Evolutionary conservation across 2,329 filamentous ascomycete genomes (phyloP).

Genomic region (Helotiales sp.): DNA sequence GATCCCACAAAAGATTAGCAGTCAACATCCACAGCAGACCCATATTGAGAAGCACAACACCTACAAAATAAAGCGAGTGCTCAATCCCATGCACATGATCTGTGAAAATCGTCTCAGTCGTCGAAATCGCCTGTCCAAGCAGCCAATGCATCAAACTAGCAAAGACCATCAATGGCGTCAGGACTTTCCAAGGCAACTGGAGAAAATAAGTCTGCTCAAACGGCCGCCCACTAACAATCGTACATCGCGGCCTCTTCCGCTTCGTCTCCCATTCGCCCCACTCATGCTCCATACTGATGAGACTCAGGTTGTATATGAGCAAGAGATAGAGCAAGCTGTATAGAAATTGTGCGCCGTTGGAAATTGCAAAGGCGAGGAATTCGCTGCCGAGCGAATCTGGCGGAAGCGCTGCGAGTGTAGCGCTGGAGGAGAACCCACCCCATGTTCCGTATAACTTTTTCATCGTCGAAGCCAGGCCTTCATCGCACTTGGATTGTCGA

Average conservation of each 20-base stretch:
- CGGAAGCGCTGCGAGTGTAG: conserved; percentile 20
- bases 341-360: conserved; percentile 33
- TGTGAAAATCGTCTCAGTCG: conserved; percentile 30
- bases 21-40: neutral
- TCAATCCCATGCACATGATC: conserved; percentile 25
- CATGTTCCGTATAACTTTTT: conserved; percentile 25
- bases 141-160: conserved; percentile 35
- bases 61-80: conserved; percentile 27
- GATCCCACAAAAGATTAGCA: neutral
- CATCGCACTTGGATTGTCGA: neutral
- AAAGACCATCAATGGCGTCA: conserved; percentile 30
- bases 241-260: conserved; percentile 25
- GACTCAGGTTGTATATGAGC: conserved; percentile 32
- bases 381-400: conserved; percentile 27
- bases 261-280: conserved; percentile 30
- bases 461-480: neutral
- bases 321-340: conserved; percentile 31
- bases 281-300: conserved; percentile 36
- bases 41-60: no score
- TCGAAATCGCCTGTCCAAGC: conserved; percentile 29
- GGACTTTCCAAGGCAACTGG: conserved; percentile 27
- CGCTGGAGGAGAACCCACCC: conserved; percentile 31
- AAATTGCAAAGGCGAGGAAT: conserved; percentile 30
- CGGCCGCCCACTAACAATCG: conserved; percentile 25
- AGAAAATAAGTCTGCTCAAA: conserved; percentile 34